A percentile compares a stretch with the other conserved stretches of the same genome.
phyloP scores from a whole-genome alignment of 495 filamentous ascomycete genomes.

The Jackrogersella multiformis region DNA sequence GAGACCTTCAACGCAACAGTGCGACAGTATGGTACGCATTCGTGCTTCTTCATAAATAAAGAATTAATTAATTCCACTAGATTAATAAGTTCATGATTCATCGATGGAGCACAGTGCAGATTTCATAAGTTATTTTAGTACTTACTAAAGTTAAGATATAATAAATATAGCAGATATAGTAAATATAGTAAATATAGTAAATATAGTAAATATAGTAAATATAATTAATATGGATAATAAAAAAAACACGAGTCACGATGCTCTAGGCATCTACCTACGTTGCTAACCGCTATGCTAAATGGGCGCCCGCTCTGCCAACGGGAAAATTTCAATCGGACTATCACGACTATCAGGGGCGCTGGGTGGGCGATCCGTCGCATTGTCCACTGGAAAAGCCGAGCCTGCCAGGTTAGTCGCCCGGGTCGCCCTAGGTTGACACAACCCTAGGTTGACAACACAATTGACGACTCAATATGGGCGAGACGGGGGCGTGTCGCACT shows the following conservation, averaged over 20 bases:
- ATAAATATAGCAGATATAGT: too few relatives aligned
- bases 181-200: background rate
- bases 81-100: background rate
- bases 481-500: conserved; percentile 24
- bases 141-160: background rate
- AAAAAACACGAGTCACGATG: conserved; percentile 14
- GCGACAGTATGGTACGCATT: background rate
- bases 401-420: conserved; percentile 18
- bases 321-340: conserved; percentile 28
- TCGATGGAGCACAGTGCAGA: conserved; percentile 13
- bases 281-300: conserved; percentile 23
- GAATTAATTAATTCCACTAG: background rate
- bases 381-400: conserved; percentile 32
- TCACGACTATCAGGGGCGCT: conserved; percentile 39
- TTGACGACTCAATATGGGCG: conserved; percentile 40
- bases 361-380: conserved; percentile 37
- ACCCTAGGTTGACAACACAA: conserved; percentile 26
- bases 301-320: conserved; percentile 17
- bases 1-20: background rate
- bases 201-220: too few relatives aligned
- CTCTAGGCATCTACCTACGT: conserved; percentile 35
- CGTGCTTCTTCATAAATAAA: conserved; percentile 25
- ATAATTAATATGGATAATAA: background rate
- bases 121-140: conserved; percentile 20
- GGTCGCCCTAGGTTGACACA: background rate